phyloP scores from a whole-genome alignment of 148 eudicot species.

The Suaeda aralocaspica region DNA sequence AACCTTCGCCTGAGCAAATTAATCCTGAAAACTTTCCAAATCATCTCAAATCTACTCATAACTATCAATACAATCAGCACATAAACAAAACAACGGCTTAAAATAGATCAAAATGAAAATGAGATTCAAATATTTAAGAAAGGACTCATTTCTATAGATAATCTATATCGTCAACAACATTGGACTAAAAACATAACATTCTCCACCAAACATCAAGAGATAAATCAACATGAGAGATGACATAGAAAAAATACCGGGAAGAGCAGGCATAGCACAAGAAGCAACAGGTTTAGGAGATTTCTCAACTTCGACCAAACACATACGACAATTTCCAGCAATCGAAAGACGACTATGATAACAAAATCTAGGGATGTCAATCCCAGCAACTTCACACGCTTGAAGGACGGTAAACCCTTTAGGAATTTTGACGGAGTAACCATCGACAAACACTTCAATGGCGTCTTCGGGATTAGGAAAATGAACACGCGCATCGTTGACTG shows the following conservation, averaged over 20 bases:
- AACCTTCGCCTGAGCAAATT: too few relatives aligned
- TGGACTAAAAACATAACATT: too few relatives aligned
- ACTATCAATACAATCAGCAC: neutral
- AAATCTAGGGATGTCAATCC: constrained; percentile 85
- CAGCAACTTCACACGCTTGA: constrained; percentile 97
- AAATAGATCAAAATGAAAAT: too few relatives aligned
- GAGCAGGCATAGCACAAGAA: constrained; percentile 98
- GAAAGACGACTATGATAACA: constrained; percentile 83
- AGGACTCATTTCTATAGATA: too few relatives aligned
- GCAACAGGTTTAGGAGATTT: constrained; percentile 98
- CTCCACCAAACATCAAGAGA: too few relatives aligned
- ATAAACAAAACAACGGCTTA: neutral
- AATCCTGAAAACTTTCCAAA: neutral
- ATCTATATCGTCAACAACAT: too few relatives aligned
- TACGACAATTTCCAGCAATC: constrained; percentile 92
- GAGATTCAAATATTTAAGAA: too few relatives aligned
- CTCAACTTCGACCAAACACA: constrained; percentile 98
- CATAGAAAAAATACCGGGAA: constrained; percentile 67
- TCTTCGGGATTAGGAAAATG: constrained; percentile 84
- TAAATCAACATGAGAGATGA: too few relatives aligned
- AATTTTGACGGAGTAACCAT: constrained; percentile 84
- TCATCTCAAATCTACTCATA: neutral
- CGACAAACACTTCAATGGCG: constrained; percentile 91
- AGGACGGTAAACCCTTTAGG: constrained; percentile 93
- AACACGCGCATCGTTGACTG: constrained; percentile 76